phyloP scores from a whole-genome alignment of 768 basidiomycete genomes.

The Chlorophyllum brunneum region DNA sequence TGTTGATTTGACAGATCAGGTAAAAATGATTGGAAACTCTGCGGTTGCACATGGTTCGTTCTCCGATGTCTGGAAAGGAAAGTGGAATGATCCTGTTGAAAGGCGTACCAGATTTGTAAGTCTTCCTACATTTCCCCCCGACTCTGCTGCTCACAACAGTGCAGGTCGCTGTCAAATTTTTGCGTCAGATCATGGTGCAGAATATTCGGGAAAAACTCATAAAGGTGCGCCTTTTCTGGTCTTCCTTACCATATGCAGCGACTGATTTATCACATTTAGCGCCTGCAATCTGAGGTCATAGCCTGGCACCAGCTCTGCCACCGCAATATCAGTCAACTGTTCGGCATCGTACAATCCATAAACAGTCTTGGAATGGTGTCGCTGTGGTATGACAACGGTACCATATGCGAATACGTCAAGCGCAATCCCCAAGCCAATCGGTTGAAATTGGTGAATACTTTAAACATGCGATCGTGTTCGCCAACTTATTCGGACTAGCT shows the following conservation, averaged over 20 bases:
- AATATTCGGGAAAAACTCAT: slow-evolving; percentile 49
- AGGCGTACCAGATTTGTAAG: slow-evolving; percentile 31
- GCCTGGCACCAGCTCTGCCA: slow-evolving; percentile 59
- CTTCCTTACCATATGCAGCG: not conserved
- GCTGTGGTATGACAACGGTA: slow-evolving; percentile 60
- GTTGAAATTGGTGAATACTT: slow-evolving; percentile 37
- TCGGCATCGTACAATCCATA: slow-evolving; percentile 48
- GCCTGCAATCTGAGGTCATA: slow-evolving; percentile 51
- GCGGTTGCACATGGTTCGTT: slow-evolving; percentile 54
- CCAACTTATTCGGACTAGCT: slow-evolving; percentile 29
- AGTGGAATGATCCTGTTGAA: slow-evolving; percentile 46
- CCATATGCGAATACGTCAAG: slow-evolving; percentile 46
- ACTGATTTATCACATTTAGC: slow-evolving; percentile 26
- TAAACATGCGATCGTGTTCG: not conserved
- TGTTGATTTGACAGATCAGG: slow-evolving; percentile 54
- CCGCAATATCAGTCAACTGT: slow-evolving; percentile 49
- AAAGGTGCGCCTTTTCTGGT: slow-evolving; percentile 30
- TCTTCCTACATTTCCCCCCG: not conserved
- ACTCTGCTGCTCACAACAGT: too few species aligned
- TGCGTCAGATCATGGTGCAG: slow-evolving; percentile 48
- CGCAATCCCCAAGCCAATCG: slow-evolving; percentile 37
- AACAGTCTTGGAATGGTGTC: slow-evolving; percentile 62
- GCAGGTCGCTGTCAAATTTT: slow-evolving; percentile 56
- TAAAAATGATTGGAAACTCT: slow-evolving; percentile 40
- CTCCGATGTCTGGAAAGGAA: slow-evolving; percentile 59